Evolutionary conservation across 1,139 yeast genomes (phyloP), one percentile per base, ranked within the genome.

Genomic region (Scheffersomyces illinoinensis): DNA sequence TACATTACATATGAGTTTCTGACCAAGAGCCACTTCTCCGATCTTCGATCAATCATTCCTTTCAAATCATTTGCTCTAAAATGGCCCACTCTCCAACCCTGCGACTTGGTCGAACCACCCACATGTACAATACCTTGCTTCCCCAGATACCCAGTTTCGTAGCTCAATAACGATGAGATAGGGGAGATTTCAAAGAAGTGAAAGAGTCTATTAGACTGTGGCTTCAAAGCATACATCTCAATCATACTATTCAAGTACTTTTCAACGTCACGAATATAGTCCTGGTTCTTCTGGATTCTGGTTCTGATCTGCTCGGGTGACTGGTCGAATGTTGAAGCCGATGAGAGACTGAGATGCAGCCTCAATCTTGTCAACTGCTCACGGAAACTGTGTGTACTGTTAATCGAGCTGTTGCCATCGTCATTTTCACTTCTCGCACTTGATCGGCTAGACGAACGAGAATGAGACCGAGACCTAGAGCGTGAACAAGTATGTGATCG

Each of bases 31-130:
- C 99, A 96, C 71, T 95, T 95, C 56, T 89, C 90, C 1, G 95
- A 88, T 65, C 96, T 93, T 72, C 99, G 87, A 65, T 87, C 88
- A 58, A 92, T 89, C 97, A 93, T 92, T 46, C 89, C 92, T 65
- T 85, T 86, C 66, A 92, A 78, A 68, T 92, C 98, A 63, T 87
- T 86, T 10, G 92, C 87, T 62, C 85, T 87, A 75, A 92, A 87
- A 70, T 93, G 98, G 5, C 96, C 91, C 17, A 93, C 97, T 68
- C 97, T 82, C 99, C 99, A 95, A 2, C 98, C 98, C 71, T 91
- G 97, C 0, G 93, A 82, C 61, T 86, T 86, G 0, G 98, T 95
- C 1, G 93, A 85, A 0, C 97, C 89, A 21, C 93, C 86, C 53
- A 93, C 84, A 61, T 90, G 86, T 58, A 95, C 76, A 56, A 86